Percentiles rank a stretch among this genome's conserved stretches.
phyloP scores from a whole-genome alignment of 2,329 filamentous ascomycete genomes.

The Plenodomus biglobosus region DNA sequence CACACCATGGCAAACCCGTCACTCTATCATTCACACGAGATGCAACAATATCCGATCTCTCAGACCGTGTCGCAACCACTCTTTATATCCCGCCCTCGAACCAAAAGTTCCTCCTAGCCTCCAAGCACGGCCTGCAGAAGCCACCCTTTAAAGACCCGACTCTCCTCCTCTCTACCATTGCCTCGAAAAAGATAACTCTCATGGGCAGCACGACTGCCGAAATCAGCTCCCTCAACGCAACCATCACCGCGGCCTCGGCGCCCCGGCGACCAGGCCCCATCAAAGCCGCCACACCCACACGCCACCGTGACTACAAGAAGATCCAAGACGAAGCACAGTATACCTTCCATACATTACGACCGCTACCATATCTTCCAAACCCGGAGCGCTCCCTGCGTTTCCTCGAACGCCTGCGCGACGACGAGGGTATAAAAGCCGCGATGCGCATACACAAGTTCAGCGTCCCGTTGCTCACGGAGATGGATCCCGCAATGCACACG shows the following conservation, averaged over 20 bases:
- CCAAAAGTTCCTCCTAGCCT: conserved; percentile 67
- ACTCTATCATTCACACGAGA: conserved; percentile 51
- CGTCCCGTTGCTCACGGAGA: conserved; percentile 87
- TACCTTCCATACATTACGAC: conserved; percentile 77
- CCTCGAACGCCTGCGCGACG: conserved; percentile 73
- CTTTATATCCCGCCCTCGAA: conserved; percentile 64
- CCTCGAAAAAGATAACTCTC: conserved; percentile 63
- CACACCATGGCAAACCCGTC: conserved; percentile 57
- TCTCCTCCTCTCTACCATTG: conserved; percentile 53
- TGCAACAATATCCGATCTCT: conserved; percentile 61
- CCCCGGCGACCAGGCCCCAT: conserved; percentile 45
- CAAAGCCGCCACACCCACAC: conserved; percentile 45
- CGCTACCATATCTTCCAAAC: conserved; percentile 75
- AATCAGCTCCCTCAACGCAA: conserved; percentile 55
- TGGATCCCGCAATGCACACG: conserved; percentile 87
- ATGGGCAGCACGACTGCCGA: conserved; percentile 65
- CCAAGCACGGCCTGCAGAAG: conserved; percentile 66
- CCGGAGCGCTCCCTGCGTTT: conserved; percentile 71
- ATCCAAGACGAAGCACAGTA: conserved; percentile 65
- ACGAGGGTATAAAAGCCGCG: conserved; percentile 78
- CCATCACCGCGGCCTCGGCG: conserved; percentile 43
- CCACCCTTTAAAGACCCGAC: conserved; percentile 63
- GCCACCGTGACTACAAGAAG: conserved; percentile 51
- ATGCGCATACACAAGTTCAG: conserved; percentile 86
- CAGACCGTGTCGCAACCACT: conserved; percentile 56